Base-by-base conservation (phyloP, 495 filamentous ascomycete species). In the Penicillium coprophilum region DNA sequence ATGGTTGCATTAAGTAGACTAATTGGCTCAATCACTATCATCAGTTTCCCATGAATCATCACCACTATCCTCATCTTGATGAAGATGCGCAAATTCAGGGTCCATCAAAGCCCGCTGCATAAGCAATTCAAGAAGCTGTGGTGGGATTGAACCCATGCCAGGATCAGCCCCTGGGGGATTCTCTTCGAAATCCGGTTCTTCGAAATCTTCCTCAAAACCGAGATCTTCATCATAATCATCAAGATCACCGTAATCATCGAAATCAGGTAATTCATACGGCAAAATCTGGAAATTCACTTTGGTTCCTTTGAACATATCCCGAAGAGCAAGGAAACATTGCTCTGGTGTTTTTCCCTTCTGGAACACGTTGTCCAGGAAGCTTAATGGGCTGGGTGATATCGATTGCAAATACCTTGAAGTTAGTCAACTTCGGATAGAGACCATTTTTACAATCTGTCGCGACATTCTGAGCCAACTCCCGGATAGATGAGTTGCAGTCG, bases 401-500 rank as follows among this genome's bases (percentile, higher is more conserved):
- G 19, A 56, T 17, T 15, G 64, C 11, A 1, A 62, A 31, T 11
- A 70, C 50, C 34, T 43, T 57, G 53, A 63, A 47, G 2, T 53
- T 23, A 8, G 11, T 47, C 6, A 71, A 43, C 2, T 54, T 41
- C 9, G 64, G 68, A 20, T 65, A 65, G 4, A 50, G 40, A 0
- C 62, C 64, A 13, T 60, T 56, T 45, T 58, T 56, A 23, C 28
- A 48, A 21, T 65, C 66, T n/a, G 46, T 52, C 6, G 64, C 68
- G 46, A 71, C 56, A 13, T 63, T 49, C 30, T 60, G 45, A 6
- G 52, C 45, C 47, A 66, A 46, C 3, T 66, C 50, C 2, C 48
- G 38, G 30, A 67, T 53, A 10, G 68, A 66, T 12, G 57, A 55
- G 43, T 62, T 67, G 58, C 66, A 67, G 53, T 71, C 62, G 24